These are phyloP conservation scores for Geotrichum citri-aurantii DNA, from an alignment of 1,139 yeast species.

Conservation along the genomic window DNA sequence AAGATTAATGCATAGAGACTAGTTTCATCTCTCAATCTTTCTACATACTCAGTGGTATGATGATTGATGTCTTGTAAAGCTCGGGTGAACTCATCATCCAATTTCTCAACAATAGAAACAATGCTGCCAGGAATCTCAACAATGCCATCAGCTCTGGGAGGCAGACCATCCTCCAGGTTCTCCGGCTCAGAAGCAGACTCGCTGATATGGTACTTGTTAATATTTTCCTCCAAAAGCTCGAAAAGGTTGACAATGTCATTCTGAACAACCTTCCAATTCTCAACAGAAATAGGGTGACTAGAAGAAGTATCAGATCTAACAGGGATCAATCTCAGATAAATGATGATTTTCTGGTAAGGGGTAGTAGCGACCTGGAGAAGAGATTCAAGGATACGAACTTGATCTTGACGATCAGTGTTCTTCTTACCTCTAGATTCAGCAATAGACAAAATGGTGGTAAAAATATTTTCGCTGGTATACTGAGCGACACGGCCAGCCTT, in stretches of 20 bases:
- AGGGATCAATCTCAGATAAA: conserved; percentile 79
- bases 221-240: conserved; percentile 59
- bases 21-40: conserved; percentile 83
- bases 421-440: conserved; percentile 94
- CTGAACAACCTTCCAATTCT: conserved; percentile 73
- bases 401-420: conserved; percentile 80
- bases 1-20: conserved; percentile 68
- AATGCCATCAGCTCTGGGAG: conserved; percentile 71
- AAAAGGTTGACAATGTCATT: conserved; percentile 59
- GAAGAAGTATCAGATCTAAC: conserved; percentile 77
- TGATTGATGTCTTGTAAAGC: conserved; percentile 89
- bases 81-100: conserved; percentile 89
- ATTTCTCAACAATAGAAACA: conserved; percentile 80
- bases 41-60: conserved; percentile 89
- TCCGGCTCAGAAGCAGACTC: conserved; percentile 77
- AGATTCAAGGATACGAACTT: conserved; percentile 63
- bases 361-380: conserved; percentile 49
- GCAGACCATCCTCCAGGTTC: conserved; percentile 59
- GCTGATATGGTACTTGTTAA: conserved; percentile 56
- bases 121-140: conserved; percentile 78
- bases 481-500: conserved; percentile 39
- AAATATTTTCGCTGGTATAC: conserved; percentile 46
- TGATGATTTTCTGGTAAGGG: conserved; percentile 70
- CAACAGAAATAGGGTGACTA: conserved; percentile 68
- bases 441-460: conserved; percentile 67